phyloP scores from a whole-genome alignment of 768 basidiomycete genomes.

The Pholiota microspora region DNA sequence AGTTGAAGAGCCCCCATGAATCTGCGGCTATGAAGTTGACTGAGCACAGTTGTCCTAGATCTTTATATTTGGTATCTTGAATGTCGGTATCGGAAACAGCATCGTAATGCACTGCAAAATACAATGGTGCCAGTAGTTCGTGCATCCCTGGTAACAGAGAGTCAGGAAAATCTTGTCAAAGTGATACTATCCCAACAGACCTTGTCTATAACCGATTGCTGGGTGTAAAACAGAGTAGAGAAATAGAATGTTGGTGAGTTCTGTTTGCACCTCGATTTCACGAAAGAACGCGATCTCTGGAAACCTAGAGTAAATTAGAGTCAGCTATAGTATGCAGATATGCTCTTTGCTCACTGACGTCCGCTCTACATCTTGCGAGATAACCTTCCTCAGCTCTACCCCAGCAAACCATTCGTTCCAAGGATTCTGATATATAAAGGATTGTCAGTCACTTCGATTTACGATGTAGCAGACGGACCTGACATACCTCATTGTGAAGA shows the following conservation, averaged over 20 bases:
- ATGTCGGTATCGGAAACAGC: slow-evolving; percentile 45
- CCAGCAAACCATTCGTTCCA: slow-evolving; percentile 95
- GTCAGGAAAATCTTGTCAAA: background rate
- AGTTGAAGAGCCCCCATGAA: slow-evolving; percentile 78
- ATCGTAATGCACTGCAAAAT: slow-evolving; percentile 83
- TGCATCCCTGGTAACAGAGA: slow-evolving; percentile 75
- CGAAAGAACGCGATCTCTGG: slow-evolving; percentile 96
- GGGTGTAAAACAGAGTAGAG: slow-evolving; percentile 78
- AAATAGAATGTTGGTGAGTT: slow-evolving; percentile 86
- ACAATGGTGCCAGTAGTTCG: slow-evolving; percentile 87
- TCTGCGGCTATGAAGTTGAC: slow-evolving; percentile 78
- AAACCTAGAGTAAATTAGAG: slow-evolving; percentile 55
- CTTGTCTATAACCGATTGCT: slow-evolving; percentile 89
- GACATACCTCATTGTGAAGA: slow-evolving; percentile 67
- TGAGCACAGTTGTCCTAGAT: slow-evolving; percentile 62
- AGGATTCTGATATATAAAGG: slow-evolving; percentile 60
- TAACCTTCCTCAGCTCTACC: slow-evolving; percentile 85
- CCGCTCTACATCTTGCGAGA: slow-evolving; percentile 92
- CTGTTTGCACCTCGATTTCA: slow-evolving; percentile 65
- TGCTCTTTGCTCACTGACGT: slow-evolving; percentile 56
- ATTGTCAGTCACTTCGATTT: background rate
- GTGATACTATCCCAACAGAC: slow-evolving; percentile 22
- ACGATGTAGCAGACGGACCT: background rate
- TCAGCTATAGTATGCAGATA: slow-evolving; percentile 4
- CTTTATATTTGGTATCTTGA: slow-evolving; percentile 27